Base-by-base conservation (phyloP, 352 stramenopile genomes). In the Globisporangium cylindrosporum region DNA sequence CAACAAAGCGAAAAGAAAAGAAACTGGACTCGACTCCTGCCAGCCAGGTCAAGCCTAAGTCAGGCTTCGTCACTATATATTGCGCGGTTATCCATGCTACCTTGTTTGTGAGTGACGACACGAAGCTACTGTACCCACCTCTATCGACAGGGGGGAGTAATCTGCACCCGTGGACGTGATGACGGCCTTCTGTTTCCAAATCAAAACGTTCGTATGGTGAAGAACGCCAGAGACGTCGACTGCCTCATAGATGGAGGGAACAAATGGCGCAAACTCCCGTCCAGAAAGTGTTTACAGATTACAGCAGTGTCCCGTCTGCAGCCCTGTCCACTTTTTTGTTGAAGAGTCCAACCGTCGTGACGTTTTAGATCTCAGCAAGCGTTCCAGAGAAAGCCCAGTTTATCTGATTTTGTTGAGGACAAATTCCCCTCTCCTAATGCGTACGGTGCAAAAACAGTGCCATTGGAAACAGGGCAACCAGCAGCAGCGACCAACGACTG, bases 291-390 rank as follows among this genome's bases (percentile, higher is more conserved):
- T 48, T 48, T 48, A 48, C 38, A 20, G 20, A 6, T 25, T 24
- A 14, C 10, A 15, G 18, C 6, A 36, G 32, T 54, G 51, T 41
- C 34, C 7, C 51, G 14, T 64, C 27, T 29, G 14, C 24, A 9
- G n/a, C 12, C 3, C 36, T 66, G 60, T 66, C 60, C 60, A 66
- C 43, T 58, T 66, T 65, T 66, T 24, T 2, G 25, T 5, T 38
- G 15, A 24, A 24, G 46, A 58, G 60, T 66, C 60, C 46, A 66
- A 66, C 60, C 20, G 24, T 22, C 25, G 60, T 59, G 60, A 66
- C 60, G 60, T 66, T 54, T 22, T 5, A 22, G 12, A 43, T 7
- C 29, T 14, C 3, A 48, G 14, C 14, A 49, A 49, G 15, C 41
- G 41, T 49, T 49, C 2, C 15, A 49, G 5, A 49, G 41, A 49